Percentiles rank a stretch among this genome's conserved stretches.
phyloP scores from a whole-genome alignment of 2,329 filamentous ascomycete genomes.

The Sporothrix sp. region DNA sequence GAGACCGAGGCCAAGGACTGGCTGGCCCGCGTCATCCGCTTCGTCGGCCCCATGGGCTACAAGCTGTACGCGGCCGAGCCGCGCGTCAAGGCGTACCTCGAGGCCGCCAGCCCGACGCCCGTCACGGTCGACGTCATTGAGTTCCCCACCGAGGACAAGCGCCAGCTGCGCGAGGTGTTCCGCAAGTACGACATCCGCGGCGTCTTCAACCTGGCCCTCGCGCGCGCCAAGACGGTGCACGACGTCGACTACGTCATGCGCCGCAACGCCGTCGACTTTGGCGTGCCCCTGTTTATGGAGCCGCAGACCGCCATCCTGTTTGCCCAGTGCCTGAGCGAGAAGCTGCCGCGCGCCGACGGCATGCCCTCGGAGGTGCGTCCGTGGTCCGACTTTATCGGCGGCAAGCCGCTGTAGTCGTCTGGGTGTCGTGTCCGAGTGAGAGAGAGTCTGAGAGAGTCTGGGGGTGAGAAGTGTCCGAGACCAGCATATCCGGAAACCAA shows the following conservation, averaged over 20 bases:
- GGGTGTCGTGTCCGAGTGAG: no score
- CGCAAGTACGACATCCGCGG: constrained; percentile 93
- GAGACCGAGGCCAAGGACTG: constrained; percentile 51
- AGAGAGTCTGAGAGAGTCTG: no score
- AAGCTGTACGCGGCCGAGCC: constrained; percentile 82
- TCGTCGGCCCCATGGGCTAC: constrained; percentile 81
- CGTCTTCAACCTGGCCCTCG: constrained; percentile 86
- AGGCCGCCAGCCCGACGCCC: constrained; percentile 53
- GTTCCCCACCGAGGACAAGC: constrained; percentile 94
- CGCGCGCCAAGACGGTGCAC: constrained; percentile 68
- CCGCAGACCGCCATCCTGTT: constrained; percentile 96
- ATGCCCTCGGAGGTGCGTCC: constrained; percentile 84
- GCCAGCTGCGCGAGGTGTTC: constrained; percentile 87
- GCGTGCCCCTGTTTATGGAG: constrained; percentile 96
- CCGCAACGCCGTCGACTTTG: constrained; percentile 95
- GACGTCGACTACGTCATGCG: constrained; percentile 99
- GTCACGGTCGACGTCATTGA: constrained; percentile 81
- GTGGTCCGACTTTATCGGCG: constrained; percentile 93
- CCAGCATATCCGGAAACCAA: no score
- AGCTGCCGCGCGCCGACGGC: constrained; percentile 78
- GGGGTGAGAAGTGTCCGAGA: no score
- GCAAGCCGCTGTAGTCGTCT: constrained; percentile 73
- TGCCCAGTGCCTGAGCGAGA: constrained; percentile 93
- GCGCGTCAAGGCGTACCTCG: constrained; percentile 74
- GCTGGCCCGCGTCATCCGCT: constrained; percentile 70